These are phyloP conservation scores for Starmerella davenportii DNA, from an alignment of 805 yeast genomes.

Conservation along the genomic window DNA sequence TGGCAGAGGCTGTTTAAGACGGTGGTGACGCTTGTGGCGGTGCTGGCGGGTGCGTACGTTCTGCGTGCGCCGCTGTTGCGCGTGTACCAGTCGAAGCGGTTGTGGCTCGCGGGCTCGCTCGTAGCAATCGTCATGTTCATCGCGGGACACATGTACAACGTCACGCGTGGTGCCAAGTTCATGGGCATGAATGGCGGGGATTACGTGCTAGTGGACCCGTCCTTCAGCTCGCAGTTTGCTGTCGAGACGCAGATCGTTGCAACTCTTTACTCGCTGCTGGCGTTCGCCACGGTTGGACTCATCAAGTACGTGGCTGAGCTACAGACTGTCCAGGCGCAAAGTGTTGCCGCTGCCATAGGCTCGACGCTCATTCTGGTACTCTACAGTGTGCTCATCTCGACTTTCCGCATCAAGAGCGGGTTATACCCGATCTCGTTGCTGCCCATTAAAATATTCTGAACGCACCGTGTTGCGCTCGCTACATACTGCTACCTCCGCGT, in stretches of 20 bases:
- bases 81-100: slow-evolving; percentile 32
- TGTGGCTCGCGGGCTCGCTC: slow-evolving; percentile 62
- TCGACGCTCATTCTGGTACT: slow-evolving; percentile 32
- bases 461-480: too few species aligned
- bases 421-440: slow-evolving; percentile 59
- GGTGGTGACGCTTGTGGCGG: slow-evolving; percentile 3
- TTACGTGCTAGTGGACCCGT: slow-evolving; percentile 37
- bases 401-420: slow-evolving; percentile 51
- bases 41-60: slow-evolving; percentile 7
- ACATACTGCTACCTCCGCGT: too few species aligned
- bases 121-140: slow-evolving; percentile 50
- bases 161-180: slow-evolving; percentile 52
- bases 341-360: slow-evolving; percentile 32
- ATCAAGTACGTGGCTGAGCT: slow-evolving; percentile 38
- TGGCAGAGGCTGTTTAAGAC: slow-evolving; percentile 14
- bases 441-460: slow-evolving; percentile 19
- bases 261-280: slow-evolving; percentile 37
- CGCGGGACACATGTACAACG: slow-evolving; percentile 86
- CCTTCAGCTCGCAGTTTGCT: slow-evolving; percentile 64
- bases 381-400: slow-evolving; percentile 44
- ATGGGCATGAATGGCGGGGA: slow-evolving; percentile 29
- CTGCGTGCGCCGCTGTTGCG: slow-evolving; percentile 23
- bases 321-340: slow-evolving; percentile 29
- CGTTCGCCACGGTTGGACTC: slow-evolving; percentile 41
- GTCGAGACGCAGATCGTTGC: slow-evolving; percentile 79